Percentiles rank a stretch among this genome's conserved stretches.
phyloP scores from a whole-genome alignment of 2,329 filamentous ascomycete genomes.

The Berkeleyomyces basicola region DNA sequence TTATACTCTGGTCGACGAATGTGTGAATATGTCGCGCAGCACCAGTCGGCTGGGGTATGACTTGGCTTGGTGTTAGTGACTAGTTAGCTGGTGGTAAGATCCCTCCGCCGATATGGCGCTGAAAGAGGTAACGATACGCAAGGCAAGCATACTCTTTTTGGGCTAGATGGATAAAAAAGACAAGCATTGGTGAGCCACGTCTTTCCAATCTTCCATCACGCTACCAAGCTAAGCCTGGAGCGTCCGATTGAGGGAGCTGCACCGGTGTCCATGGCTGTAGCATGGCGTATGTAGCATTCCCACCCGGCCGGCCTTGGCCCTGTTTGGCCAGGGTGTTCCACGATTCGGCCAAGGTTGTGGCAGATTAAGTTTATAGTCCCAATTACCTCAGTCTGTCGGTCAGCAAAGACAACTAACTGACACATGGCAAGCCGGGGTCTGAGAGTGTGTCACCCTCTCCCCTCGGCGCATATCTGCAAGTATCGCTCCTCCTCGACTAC shows the following conservation, averaged over 20 bases:
- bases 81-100: neutral
- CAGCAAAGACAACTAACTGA: neutral
- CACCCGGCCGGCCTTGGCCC: neutral
- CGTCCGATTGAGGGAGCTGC: neutral
- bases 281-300: neutral
- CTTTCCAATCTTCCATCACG: neutral
- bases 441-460: neutral
- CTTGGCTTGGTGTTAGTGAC: neutral
- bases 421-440: neutral
- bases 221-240: neutral
- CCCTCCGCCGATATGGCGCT: neutral
- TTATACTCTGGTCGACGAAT: neutral
- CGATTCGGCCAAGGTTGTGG: no score
- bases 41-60: neutral
- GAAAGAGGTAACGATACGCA: neutral
- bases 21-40: neutral
- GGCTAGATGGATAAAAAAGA: neutral
- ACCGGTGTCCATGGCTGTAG: neutral
- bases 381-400: neutral
- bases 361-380: no score
- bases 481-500: neutral
- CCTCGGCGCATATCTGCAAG: neutral
- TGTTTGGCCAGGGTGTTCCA: neutral
- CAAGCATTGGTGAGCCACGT: neutral
- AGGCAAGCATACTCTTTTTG: neutral